Percentiles rank a stretch among this genome's conserved stretches.
Conservation (phyloP, 2,329 filamentous ascomycete genomes). For the Botrytis galanthina region DNA sequence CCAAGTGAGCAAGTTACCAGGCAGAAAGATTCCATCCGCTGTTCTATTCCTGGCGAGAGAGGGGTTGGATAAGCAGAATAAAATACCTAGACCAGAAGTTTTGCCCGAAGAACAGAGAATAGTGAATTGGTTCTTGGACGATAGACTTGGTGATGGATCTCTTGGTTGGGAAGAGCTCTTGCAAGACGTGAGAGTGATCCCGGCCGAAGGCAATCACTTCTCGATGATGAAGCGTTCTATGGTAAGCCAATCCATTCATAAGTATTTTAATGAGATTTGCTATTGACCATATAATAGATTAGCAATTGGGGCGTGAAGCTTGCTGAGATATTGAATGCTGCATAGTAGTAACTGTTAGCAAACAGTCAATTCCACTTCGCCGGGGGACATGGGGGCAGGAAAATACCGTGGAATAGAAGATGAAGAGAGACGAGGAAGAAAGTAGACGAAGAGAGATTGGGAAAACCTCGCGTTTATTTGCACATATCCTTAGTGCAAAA, state of each 20-base stretch:
- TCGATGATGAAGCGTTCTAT: slow-evolving; percentile 24
- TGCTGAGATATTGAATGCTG: too few species aligned
- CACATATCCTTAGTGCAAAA: too few species aligned
- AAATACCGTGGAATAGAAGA: too few species aligned
- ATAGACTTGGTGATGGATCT: slow-evolving; percentile 65
- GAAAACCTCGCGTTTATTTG: too few species aligned
- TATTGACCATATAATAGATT: too few species aligned
- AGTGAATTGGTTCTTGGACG: slow-evolving; percentile 67
- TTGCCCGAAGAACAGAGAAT: slow-evolving; percentile 53
- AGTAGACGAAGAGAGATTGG: too few species aligned
- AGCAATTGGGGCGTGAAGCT: too few species aligned
- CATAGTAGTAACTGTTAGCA: too few species aligned
- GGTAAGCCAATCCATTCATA: not conserved
- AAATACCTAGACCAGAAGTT: slow-evolving; percentile 45
- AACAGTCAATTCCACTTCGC: too few species aligned
- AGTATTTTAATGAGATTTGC: too few species aligned
- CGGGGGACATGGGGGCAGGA: too few species aligned
- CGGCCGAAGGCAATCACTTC: slow-evolving; percentile 26
- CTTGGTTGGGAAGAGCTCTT: slow-evolving; percentile 56
- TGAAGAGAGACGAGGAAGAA: too few species aligned
- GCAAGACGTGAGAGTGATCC: slow-evolving; percentile 18
- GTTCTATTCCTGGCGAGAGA: slow-evolving; percentile 69
- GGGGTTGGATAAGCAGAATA: slow-evolving; percentile 59
- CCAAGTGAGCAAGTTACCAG: slow-evolving; percentile 52
- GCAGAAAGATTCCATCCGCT: slow-evolving; percentile 54